phyloP scores from a whole-genome alignment of 345 rosid species.

The Stellera chamaejasme region DNA sequence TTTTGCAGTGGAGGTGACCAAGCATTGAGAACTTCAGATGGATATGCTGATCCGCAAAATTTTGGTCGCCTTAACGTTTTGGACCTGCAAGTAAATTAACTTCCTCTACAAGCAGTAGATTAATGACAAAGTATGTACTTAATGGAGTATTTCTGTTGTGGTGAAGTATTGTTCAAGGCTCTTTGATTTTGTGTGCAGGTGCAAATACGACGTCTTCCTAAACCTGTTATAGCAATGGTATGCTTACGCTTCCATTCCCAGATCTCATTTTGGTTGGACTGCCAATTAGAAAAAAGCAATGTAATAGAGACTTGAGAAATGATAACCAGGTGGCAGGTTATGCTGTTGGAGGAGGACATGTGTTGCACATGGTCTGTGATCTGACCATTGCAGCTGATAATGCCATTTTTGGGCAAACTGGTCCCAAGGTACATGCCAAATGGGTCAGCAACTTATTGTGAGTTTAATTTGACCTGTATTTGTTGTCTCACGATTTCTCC shows the following conservation, averaged over 20 bases:
- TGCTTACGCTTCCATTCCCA: conserved; percentile 4
- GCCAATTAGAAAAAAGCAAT: too few relatives aligned
- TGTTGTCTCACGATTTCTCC: background rate
- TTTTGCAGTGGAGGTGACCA: conserved; percentile 96
- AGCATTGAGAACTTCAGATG: conserved; percentile 57
- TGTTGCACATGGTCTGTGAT: conserved; percentile 94
- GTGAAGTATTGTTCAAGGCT: background rate
- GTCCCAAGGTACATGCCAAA: conserved; percentile 62
- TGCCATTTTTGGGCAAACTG: conserved; percentile 91
- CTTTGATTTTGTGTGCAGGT: conserved; percentile 32
- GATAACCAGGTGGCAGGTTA: conserved; percentile 80
- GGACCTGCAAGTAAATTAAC: conserved; percentile 61
- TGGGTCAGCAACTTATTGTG: too few relatives aligned
- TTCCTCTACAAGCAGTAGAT: background rate
- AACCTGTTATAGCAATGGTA: conserved; percentile 98
- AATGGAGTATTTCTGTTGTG: too few relatives aligned
- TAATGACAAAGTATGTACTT: too few relatives aligned
- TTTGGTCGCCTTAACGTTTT: conserved; percentile 72
- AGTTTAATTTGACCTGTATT: too few relatives aligned
- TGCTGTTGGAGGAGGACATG: conserved; percentile 95
- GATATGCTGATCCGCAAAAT: conserved; percentile 70
- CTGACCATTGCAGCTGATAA: conserved; percentile 91
- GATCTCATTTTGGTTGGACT: too few relatives aligned
- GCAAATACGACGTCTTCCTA: conserved; percentile 86
- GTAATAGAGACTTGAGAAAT: too few relatives aligned